Conservation (phyloP, 345 rosid species). For the Ricinus communis region DNA sequence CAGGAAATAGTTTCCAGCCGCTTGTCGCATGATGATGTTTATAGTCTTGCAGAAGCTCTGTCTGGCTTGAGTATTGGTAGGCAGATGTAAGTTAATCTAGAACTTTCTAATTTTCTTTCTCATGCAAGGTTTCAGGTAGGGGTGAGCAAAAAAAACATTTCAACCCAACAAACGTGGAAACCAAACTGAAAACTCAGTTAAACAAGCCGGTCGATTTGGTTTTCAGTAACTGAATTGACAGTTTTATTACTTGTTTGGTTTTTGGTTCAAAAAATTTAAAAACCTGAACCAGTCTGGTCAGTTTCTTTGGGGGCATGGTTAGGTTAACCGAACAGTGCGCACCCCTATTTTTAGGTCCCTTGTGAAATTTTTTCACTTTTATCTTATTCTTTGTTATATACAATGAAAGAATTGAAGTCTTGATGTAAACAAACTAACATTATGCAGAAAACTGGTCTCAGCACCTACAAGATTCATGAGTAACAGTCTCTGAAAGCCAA, state of each 20-base stretch:
- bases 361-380: neutral
- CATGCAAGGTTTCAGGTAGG: neutral
- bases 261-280: no score
- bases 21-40: conserved; percentile 50
- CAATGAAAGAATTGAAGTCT: neutral
- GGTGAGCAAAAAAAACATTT: no score
- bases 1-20: conserved; percentile 54
- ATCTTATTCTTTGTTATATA: neutral
- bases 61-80: conserved; percentile 78
- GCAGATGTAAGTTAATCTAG: conserved; percentile 63
- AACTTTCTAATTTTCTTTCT: neutral
- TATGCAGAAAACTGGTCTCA: neutral
- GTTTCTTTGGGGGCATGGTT: no score
- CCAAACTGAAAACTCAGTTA: no score
- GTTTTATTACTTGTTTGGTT: no score
- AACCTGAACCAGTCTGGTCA: no score
- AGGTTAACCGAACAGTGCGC: no score
- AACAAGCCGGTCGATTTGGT: no score
- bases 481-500: conserved; percentile 2
- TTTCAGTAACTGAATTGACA: no score
- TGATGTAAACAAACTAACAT: neutral
- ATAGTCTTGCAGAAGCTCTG: conserved; percentile 61
- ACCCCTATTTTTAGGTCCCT: neutral
- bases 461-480: neutral
- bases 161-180: no score